Percentiles rank a stretch among this genome's conserved stretches.
Evolutionary conservation across 305 asterid species (phyloP).

Genomic region (Fraxinus floribunda): DNA sequence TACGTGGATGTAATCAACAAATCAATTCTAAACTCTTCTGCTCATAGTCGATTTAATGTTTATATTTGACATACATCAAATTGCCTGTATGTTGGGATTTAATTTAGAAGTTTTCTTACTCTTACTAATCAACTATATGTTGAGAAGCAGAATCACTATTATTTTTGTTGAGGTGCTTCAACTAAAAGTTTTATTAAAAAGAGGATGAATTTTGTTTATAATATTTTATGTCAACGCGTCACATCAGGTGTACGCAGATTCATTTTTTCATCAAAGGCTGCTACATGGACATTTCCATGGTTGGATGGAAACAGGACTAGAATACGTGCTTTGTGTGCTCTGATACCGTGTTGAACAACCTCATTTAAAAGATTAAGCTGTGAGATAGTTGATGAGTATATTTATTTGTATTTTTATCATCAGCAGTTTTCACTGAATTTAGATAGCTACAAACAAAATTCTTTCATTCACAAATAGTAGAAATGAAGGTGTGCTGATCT

Average conservation of each 20-base stretch:
- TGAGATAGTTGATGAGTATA: background rate
- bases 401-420: background rate
- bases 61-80: background rate
- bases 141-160: background rate
- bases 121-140: background rate
- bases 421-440: background rate
- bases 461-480: constrained; percentile 1
- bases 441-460: background rate
- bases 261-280: background rate
- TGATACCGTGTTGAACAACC: background rate
- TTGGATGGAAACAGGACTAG: background rate
- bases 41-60: background rate
- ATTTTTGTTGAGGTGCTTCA: background rate
- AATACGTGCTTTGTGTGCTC: background rate
- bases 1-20: background rate
- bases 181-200: background rate
- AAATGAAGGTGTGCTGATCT: background rate
- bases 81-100: background rate
- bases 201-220: background rate
- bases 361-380: background rate
- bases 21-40: background rate
- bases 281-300: background rate
- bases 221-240: background rate
- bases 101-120: background rate
- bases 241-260: background rate